Base-by-base conservation (phyloP, 2,329 filamentous ascomycete species). In the Escovopsis weberi region DNA sequence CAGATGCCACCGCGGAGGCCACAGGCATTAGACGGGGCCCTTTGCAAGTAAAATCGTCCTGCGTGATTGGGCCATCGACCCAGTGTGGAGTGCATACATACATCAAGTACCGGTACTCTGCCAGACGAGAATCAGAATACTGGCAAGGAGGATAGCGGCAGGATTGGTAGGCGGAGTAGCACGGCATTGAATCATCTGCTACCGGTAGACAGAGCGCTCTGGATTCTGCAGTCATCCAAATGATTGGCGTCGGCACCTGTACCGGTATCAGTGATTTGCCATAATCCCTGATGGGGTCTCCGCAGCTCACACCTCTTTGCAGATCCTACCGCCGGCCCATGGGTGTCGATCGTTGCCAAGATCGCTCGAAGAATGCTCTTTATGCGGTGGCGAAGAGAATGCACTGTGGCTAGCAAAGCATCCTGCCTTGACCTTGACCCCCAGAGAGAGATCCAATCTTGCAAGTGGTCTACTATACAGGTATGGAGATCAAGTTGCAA, bases 51-150 rank as follows among this genome's bases (percentile, higher is more conserved):
- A 15, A 15, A 46, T 46, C 45, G 45, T 44, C 39, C 44, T 44
- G 41, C 44, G 38, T 37, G 42, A 32, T 41, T 35, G 28, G 28
- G 28, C 28, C 28, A 30, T 6, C 6, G 28, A 6, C 28, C 28
- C 28, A 10, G 10, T 6, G 28, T 30, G 28, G 28, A 10, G 2
- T 10, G 10, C 28, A 6, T 3, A 30, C 28, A 30, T 6, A 30
- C 28, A 10, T 6, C 28, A 30, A 10, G 28, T 30, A 38, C 42
- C 44, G 39, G 42, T 40, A 42, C 36, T 46, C 28, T 26, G 36
- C 28, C 34, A 41, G 45, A 41, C 38, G 39, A 46, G 44, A 46
- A 41, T 42, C 40, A 39, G 15, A 42, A 45, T 42, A 15, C 15
- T 15, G 15, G 2, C 15, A 30, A 30, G 30, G 43, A 37, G 43